phyloP scores from a whole-genome alignment of 2,329 filamentous ascomycete genomes.

The Dendrostoma leiphaemia region DNA sequence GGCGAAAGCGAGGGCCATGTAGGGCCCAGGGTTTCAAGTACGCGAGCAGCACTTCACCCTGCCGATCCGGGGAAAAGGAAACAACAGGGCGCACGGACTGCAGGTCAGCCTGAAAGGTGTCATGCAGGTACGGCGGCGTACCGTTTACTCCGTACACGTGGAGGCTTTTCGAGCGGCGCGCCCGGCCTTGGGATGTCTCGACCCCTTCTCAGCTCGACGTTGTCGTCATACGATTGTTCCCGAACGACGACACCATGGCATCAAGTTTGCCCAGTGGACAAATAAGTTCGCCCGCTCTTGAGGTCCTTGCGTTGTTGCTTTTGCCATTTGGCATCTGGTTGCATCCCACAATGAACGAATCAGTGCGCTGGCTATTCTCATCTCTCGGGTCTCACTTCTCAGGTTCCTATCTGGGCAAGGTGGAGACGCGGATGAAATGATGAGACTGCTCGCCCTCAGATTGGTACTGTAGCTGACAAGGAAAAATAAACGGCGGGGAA shows the following conservation, averaged over 20 bases:
- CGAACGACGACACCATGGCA: background rate
- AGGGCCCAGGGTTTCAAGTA: background rate
- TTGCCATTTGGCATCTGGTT: background rate
- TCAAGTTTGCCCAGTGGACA: too few relatives aligned
- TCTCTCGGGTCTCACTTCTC: background rate
- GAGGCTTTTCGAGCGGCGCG: background rate
- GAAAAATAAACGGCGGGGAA: background rate
- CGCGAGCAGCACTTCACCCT: background rate
- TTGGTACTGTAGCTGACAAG: constrained; percentile 7
- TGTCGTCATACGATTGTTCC: background rate
- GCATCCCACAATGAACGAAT: background rate
- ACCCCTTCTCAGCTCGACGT: background rate
- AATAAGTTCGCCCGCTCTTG: too few relatives aligned
- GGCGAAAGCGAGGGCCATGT: background rate
- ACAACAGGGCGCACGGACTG: background rate
- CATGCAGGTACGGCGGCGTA: background rate
- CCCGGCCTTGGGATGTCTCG: background rate
- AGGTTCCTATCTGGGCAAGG: background rate
- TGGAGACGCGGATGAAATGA: constrained; percentile 8
- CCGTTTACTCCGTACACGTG: background rate
- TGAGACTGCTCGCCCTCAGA: constrained; percentile 9
- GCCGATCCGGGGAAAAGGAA: background rate
- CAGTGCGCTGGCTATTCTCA: background rate
- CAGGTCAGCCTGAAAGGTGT: background rate
- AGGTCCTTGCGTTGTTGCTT: constrained; percentile 1